Base-by-base conservation (phyloP, 2,329 filamentous ascomycete species). In the Diplodia seriata region DNA sequence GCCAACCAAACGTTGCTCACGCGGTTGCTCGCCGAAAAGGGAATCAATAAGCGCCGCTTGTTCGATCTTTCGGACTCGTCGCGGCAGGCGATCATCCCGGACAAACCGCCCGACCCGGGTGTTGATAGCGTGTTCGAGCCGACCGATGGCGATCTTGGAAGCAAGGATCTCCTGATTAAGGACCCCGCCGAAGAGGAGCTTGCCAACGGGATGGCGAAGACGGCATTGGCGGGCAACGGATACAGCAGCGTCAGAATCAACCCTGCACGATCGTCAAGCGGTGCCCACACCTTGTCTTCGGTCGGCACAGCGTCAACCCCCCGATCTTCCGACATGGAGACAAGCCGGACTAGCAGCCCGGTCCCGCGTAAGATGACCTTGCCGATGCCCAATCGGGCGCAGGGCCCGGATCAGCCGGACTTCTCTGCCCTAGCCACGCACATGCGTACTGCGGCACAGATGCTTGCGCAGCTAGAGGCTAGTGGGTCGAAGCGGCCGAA, bases 361-460 rank as follows among this genome's bases (percentile, higher is more conserved):
- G 86, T 82, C 1, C 81, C 83, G 4, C 82, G 88, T 66, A 88
- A 87, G 76, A 85, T 89, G 84, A 88, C 88, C 4, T 72, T 91
- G 31, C 82, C 85, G 20, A 81, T 83, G 55, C 83, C 84, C 63
- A 83, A 86, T 57, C 79, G 80, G 70, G 78, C 80, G 23, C 86
- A 85, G 71, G 83, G 82, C 31, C 81, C 85, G 12, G 91, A 93
- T 68, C 91, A 93, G 75, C 90, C 91, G 1, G 92, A 95, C 74
- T 91, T 94, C 72, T 92, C 91, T 12, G 92, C 92, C 2, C 81
- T 95, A 38, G 92, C 92, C 14, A 94, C 91, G 14, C 92, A 95
- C 76, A 95, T 95, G 91, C 87, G 92, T 23, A 93, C 91, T 4
- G 92, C 92, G 4, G 92, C 92, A 15, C 91, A 94, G 77, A 95